Base-by-base conservation (phyloP, 2,329 filamentous ascomycete genomes). In the Biscogniauxia sp. region DNA sequence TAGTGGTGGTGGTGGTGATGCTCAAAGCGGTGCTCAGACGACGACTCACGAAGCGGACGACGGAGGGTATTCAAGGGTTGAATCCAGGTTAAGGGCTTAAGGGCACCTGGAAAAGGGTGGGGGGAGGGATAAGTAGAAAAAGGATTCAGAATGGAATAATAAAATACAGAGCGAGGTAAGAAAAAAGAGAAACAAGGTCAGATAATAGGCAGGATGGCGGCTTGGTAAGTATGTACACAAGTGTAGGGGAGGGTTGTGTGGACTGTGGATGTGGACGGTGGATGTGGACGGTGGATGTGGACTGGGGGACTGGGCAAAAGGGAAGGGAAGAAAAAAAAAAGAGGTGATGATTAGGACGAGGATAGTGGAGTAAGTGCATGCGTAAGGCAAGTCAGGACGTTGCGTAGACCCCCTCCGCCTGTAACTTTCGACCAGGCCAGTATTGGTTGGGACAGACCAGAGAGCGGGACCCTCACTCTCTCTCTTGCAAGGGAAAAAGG, bases 401-500 rank as follows among this genome's bases (percentile, higher is more conserved):
- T 66, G 58, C 65, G 63, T 65, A 66, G 63, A 59, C 63, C 60
- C 61, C 64, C 64, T 66, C 63, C 61, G 63, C 64, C 63, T 58
- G 45, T 56, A 55, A 45, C 37, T 45, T 45, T 45, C 17, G 37
- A 45, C 11, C 37, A 45, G 37, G 37, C 41, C 56, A 66, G 63
- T 66, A 63, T 62, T 32, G 28, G 53, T 41, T 20, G 17, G 20
- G 20, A n/a, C 20, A 19, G 52, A 15, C 11, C 28, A 32, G 5
- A 45, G 37, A 45, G 37, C 37, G 37, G 37, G 37, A 45, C 37
- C 37, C 37, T 15, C 28, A 9, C 11, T 26, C 51, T 53, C 51
- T 26, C 51, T 53, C 7, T 63, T 56, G 51, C 45, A 26, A 23
- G 49, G 19, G 57, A 54, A 59, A 15, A 56, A 56, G 25, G 55